Evolutionary conservation across 345 rosid genomes (phyloP).

Genomic region (Turnera subulata): DNA sequence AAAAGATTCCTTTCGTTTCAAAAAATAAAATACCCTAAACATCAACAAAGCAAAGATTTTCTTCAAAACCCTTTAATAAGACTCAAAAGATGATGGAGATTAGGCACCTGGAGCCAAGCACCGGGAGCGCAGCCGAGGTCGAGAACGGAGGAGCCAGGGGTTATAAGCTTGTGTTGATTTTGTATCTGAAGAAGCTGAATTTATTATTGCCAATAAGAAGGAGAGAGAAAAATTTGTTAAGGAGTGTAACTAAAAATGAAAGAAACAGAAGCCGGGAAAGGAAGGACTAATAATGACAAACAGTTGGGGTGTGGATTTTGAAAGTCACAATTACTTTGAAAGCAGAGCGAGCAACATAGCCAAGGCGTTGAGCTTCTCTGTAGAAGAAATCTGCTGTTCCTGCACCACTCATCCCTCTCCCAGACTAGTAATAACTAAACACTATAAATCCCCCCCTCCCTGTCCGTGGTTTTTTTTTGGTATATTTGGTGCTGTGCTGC

Average conservation of each 20-base stretch:
- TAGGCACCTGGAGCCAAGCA: conserved; percentile 94
- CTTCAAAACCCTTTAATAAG: conserved; percentile 1
- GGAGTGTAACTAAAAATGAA: too few relatives aligned
- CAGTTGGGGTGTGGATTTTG: too few relatives aligned
- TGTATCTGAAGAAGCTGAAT: conserved; percentile 88
- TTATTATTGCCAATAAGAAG: too few relatives aligned
- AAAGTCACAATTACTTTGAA: conserved; percentile 53
- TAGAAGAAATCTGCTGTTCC: conserved; percentile 94
- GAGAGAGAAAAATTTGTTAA: too few relatives aligned
- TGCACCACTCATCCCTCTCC: conserved; percentile 57
- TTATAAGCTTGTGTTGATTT: conserved; percentile 70
- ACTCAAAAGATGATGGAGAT: not conserved
- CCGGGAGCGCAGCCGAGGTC: conserved; percentile 99
- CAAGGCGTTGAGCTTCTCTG: conserved; percentile 96
- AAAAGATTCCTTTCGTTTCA: not conserved
- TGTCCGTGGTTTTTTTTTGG: too few relatives aligned
- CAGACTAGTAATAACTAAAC: too few relatives aligned
- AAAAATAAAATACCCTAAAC: too few relatives aligned
- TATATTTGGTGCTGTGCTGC: too few relatives aligned
- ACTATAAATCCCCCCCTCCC: too few relatives aligned
- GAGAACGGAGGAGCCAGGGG: conserved; percentile 81
- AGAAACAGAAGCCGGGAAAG: not conserved
- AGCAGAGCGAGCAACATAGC: conserved; percentile 96
- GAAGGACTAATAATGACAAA: too few relatives aligned
- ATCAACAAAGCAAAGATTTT: not conserved